These are phyloP conservation scores for Amylocystis lapponica DNA, from an alignment of 768 basidiomycete genomes.

Conservation along the genomic window DNA sequence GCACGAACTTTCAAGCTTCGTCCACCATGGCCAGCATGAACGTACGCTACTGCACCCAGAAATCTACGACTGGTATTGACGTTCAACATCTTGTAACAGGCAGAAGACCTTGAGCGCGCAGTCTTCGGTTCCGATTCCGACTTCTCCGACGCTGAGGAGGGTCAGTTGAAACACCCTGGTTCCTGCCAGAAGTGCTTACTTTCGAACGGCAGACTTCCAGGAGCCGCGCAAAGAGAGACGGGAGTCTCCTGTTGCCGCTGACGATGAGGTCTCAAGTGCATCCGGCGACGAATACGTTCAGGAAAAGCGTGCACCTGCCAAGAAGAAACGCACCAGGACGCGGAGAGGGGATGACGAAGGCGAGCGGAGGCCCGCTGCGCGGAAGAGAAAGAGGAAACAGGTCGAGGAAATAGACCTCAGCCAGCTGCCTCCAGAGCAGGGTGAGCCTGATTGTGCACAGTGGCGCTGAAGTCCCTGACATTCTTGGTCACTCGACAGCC, in stretches of 20 bases:
- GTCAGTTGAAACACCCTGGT: slow-evolving; percentile 22
- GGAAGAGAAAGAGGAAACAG: slow-evolving; percentile 56
- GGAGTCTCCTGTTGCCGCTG: slow-evolving; percentile 25
- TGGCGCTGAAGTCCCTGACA: background rate
- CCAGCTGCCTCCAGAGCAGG: slow-evolving; percentile 73
- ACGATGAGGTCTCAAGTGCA: slow-evolving; percentile 34
- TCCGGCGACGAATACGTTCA: slow-evolving; percentile 50
- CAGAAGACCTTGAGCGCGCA: slow-evolving; percentile 4
- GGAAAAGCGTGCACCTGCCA: slow-evolving; percentile 13
- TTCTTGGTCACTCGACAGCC: slow-evolving; percentile 39
- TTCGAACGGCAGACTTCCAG: slow-evolving; percentile 31
- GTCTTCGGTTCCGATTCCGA: slow-evolving; percentile 72
- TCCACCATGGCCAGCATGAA: too few species aligned
- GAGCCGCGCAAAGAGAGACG: slow-evolving; percentile 35
- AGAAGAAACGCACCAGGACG: slow-evolving; percentile 14
- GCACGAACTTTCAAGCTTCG: too few species aligned
- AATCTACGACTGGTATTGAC: too few species aligned
- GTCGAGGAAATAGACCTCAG: slow-evolving; percentile 56
- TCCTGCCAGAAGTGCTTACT: slow-evolving; percentile 2
- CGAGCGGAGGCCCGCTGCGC: slow-evolving; percentile 23
- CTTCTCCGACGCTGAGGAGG: slow-evolving; percentile 65
- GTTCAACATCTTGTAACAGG: too few species aligned
- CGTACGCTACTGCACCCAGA: too few species aligned
- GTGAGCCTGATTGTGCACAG: slow-evolving; percentile 37
- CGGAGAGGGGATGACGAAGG: slow-evolving; percentile 25